Base-by-base conservation (phyloP, 2,329 filamentous ascomycete genomes). In the Fusarium liriodendri region DNA sequence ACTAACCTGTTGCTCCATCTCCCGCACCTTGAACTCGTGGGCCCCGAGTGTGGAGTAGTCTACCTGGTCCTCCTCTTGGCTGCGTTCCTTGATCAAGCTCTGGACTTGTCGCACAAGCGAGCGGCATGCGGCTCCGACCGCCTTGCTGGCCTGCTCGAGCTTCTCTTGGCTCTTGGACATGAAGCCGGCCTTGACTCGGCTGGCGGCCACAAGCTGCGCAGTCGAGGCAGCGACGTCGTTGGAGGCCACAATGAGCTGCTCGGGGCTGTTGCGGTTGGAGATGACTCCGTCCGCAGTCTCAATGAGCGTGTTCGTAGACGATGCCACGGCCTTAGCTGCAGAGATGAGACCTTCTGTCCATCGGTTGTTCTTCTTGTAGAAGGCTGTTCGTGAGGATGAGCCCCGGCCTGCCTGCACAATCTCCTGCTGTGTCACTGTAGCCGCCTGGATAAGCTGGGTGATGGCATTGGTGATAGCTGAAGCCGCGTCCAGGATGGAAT, bases 351-450 rank as follows among this genome's bases (percentile, higher is more conserved):
- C 97, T 81, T 99, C 97, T 0, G 97, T 99, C 97, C 97, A 99
- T 62, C 97, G 91, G 85, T 98, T 99, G 89, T 99, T 98, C 88
- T 98, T 98, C 89, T 98, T 98, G 91, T 99, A 99, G 84, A 99
- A 99, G 27, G 95, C 95, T 2, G 95, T 97, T 67, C 92, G 90
- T 52, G 95, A 97, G 61, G 94, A 94, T 29, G 92, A 93, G 38
- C 97, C 97, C 22, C 94, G 92, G 9, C 97, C 97, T 72, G 97
- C 95, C 74, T 95, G 92, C 50, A 99, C 97, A 80, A 99, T 99
- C 85, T 99, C 97, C 82, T 97, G 92, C 82, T 99, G 97, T 2
- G 96, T 97, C 20, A 89, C 91, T 0, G 96, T 97, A 8, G 97
- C 97, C 1, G 97, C 97, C 84, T 97, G 96, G 87, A 99, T 98